These are phyloP conservation scores for Grifola frondosa DNA, from an alignment of 1,284 basidiomycete species.

Conservation along the genomic window DNA sequence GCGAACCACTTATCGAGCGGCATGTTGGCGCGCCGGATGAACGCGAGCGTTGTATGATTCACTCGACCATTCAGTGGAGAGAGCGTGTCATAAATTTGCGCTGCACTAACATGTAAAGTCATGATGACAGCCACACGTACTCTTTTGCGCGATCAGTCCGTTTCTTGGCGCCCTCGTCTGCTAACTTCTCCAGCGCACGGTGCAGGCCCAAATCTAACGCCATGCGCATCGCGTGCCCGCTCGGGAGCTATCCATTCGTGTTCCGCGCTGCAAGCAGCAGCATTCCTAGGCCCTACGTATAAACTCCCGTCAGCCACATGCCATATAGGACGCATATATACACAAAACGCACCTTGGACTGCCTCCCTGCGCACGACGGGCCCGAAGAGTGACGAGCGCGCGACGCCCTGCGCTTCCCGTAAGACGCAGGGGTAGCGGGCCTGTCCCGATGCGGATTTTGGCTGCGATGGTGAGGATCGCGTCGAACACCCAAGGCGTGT, in stretches of 20 bases:
- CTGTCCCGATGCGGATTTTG: slow-evolving; percentile 86
- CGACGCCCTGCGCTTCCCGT: slow-evolving; percentile 91
- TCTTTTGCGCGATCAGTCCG: too few relatives aligned
- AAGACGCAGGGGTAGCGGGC: slow-evolving; percentile 81
- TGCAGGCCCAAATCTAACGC: slow-evolving; percentile 89
- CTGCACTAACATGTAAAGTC: too few relatives aligned
- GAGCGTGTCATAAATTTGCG: too few relatives aligned
- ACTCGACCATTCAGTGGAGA: too few relatives aligned
- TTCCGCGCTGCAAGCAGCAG: slow-evolving; percentile 88
- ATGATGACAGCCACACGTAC: too few relatives aligned
- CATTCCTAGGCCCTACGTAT: slow-evolving; percentile 68
- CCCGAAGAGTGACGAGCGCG: slow-evolving; percentile 86
- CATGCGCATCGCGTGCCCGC: slow-evolving; percentile 91
- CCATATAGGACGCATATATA: neutral
- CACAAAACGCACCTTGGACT: slow-evolving; percentile 71
- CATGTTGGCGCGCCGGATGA: too few relatives aligned
- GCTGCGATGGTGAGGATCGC: slow-evolving; percentile 86
- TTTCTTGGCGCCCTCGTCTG: slow-evolving; percentile 60
- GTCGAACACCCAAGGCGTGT: slow-evolving; percentile 90
- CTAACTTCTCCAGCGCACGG: slow-evolving; percentile 83
- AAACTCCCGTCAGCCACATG: neutral
- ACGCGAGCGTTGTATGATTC: too few relatives aligned
- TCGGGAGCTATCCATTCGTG: slow-evolving; percentile 89
- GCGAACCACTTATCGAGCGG: too few relatives aligned
- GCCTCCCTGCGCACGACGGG: slow-evolving; percentile 93